Conservation (phyloP, 2,329 filamentous ascomycete species). For the Pyrenochaeta sp. region DNA sequence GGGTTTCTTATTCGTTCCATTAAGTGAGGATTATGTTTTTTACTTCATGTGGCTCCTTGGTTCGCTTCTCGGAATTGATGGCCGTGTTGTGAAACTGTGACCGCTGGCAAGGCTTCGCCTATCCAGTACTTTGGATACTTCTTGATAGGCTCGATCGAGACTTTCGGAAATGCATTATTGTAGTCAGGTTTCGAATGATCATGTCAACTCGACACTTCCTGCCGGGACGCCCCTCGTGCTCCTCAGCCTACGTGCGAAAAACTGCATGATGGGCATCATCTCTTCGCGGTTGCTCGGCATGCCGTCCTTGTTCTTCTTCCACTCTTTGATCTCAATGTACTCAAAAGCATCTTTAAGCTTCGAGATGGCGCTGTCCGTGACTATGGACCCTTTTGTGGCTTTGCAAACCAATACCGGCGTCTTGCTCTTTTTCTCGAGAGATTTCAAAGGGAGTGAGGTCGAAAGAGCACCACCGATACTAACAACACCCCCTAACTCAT, state of each 20-base stretch:
- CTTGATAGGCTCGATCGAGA: too few species aligned
- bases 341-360: conserved; percentile 71
- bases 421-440: conserved; percentile 59
- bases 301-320: conserved; percentile 69
- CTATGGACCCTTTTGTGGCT: conserved; percentile 58
- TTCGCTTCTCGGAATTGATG: too few species aligned
- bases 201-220: conserved; percentile 59
- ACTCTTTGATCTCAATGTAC: conserved; percentile 48
- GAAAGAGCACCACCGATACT: conserved; percentile 69
- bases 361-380: conserved; percentile 70
- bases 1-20: too few species aligned
- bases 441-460: conserved; percentile 33
- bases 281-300: conserved; percentile 88
- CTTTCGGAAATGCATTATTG: not conserved
- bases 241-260: conserved; percentile 71
- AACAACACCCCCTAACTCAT: conserved; percentile 65
- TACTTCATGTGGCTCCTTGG: too few species aligned
- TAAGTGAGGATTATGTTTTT: too few species aligned
- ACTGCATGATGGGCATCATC: conserved; percentile 90
- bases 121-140: too few species aligned
- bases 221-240: conserved; percentile 62
- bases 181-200: conserved; percentile 1
- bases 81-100: too few species aligned
- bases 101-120: too few species aligned
- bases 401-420: conserved; percentile 71